Evolutionary conservation across 805 yeast genomes (phyloP), one percentile per base, ranked within the genome.

Genomic region (Starmera quercuum): DNA sequence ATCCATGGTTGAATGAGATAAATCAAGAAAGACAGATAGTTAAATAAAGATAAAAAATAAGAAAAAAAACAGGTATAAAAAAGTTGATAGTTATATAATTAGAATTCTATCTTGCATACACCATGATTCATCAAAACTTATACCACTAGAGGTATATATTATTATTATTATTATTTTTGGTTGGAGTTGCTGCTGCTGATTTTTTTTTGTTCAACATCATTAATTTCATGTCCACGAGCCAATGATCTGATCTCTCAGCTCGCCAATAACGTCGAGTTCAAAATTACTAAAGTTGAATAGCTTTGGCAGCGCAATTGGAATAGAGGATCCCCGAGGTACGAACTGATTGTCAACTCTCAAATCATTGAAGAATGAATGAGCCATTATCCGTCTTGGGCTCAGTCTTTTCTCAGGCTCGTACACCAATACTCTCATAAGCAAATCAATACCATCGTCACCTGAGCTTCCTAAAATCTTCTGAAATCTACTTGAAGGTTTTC

Each of bases 321-420:
- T 51, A n/a, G 61, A 38, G 44, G 63, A 51, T 19, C 79, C 75
- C 51, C 83, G 62, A 22, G 84, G 83, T 35, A 74, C 76, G 46
- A 64, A 64, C 34, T 61, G 61, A 33, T 57, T 54, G 38, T 64
- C 68, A 18, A 68, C 70, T 55, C 90, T 81, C 46, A 90, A 68
- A 52, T 88, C 95, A 56, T 85, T 82, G 56, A 90, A 90, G 58
- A 86, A 92, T 18, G 82, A 80, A 63, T 90, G 96, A 7, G 88
- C 76, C 68, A 92, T 63, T 7, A 90, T 86, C 46, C 81, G 72
- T 52, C 80, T 73, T 32, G 97, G 90, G 30, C 82, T 70, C 39
- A 85, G 71, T 56, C 99, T 76, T 36, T 66, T 62, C 33, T 79
- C 83, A 12, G 99, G 99, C 42, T 87, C 92, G 61, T 92, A 92